Base-by-base conservation (phyloP, 2,329 filamentous ascomycete species). In the Xylariaceae sp. region DNA sequence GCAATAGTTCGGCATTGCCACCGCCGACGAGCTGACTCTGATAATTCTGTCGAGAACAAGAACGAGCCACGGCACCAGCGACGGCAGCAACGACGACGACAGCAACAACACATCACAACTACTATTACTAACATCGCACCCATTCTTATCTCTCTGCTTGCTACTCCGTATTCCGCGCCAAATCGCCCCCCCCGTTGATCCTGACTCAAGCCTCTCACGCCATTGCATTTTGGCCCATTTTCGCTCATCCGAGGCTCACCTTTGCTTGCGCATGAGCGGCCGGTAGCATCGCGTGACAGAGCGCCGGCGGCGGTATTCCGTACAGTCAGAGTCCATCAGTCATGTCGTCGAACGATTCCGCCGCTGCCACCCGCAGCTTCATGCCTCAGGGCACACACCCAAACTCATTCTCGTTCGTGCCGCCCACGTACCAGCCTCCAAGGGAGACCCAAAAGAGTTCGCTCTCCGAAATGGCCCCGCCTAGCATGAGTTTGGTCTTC, bases 381-480 rank as follows among this genome's bases (percentile, higher is more conserved):
- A 75, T 88, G 72, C 86, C 86, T 42, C 87, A 89, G 72, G 86
- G 80, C 71, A 79, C 82, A 51, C 83, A 86, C 71, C 86, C 92
- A 84, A 86, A 87, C 73, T 85, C 83, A 69, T 93, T 91, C 75
- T 84, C 86, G 50, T 92, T 92, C 76, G 85, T 86, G 74, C 86
- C 88, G 67, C 79, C 79, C 63, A 76, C 80, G 55, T 80, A 76
- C 56, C 76, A 83, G 77, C 71, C 84, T 70, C 83, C 83, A 63
- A 82, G 88, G 68, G 89, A 92, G 74, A 90, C 89, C 62, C 89
- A 93, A 72, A 93, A 92, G 79, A 93, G 89, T 93, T 80, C 80
- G 87, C 73, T 58, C 51, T 59, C 62, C 59, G 56, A 57, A 49
- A 56, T 23, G 51, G 39, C 59, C 53, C 56, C 42, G 57, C 35